A percentile compares a stretch with the other conserved stretches of the same genome.
These are phyloP conservation scores for Jasminum sambac DNA, from an alignment of 257 asterid genomes.

Conservation along the genomic window DNA sequence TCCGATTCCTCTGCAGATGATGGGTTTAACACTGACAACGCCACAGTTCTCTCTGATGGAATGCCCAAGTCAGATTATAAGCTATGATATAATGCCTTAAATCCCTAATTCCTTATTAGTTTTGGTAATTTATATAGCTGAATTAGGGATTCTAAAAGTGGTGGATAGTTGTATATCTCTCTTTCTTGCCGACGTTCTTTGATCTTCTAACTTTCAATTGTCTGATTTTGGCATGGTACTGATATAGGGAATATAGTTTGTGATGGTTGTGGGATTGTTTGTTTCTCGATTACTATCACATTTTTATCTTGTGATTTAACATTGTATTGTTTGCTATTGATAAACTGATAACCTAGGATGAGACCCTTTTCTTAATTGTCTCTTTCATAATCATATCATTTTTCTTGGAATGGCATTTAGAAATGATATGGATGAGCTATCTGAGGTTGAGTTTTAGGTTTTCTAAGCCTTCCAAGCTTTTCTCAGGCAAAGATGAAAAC, in stretches of 20 bases:
- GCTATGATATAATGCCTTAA: slow-evolving; percentile 19
- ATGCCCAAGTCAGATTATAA: slow-evolving; percentile 34
- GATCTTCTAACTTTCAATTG: background rate
- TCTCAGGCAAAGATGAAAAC: slow-evolving; percentile 6
- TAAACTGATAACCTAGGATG: background rate
- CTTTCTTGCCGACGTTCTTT: background rate
- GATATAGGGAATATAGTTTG: no score
- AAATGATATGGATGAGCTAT: background rate
- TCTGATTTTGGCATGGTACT: no score
- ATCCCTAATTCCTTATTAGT: background rate
- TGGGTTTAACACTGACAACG: slow-evolving; percentile 23
- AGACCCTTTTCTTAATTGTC: background rate
- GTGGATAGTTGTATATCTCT: background rate
- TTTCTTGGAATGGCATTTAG: background rate
- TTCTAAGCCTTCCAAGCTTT: background rate
- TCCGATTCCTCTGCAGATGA: slow-evolving; percentile 31
- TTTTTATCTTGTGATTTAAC: no score
- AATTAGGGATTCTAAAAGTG: background rate
- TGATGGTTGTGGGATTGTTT: no score
- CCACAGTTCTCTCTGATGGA: slow-evolving; percentile 22
- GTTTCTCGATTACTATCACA: no score
- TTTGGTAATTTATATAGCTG: background rate
- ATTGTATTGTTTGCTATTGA: no score
- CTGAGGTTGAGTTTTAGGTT: background rate
- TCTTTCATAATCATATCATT: background rate